phyloP scores from a whole-genome alignment of 495 filamentous ascomycete genomes.

The Sordaria brevicollis region DNA sequence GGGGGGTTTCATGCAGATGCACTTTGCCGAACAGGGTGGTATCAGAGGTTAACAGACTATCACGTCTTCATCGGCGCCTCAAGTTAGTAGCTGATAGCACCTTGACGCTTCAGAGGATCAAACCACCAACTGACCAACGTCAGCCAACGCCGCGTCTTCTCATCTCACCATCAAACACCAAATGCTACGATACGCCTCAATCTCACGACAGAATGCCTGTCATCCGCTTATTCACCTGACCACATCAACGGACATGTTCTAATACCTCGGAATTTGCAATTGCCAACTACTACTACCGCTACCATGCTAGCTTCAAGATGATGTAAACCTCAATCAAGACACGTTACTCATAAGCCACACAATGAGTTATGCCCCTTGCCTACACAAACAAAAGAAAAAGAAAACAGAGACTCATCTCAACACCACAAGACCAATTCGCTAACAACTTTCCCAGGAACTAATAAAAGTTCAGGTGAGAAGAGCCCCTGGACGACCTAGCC shows the following conservation, averaged over 20 bases:
- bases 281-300: neutral
- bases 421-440: too few relatives aligned
- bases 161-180: neutral
- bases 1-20: neutral
- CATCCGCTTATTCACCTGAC: neutral
- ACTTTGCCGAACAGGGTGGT: neutral
- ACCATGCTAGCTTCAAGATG: too few relatives aligned
- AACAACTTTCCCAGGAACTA: neutral
- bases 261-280: neutral
- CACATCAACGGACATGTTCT: neutral
- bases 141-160: neutral
- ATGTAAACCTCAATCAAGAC: too few relatives aligned
- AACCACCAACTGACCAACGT: neutral
- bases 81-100: neutral
- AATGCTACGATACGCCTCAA: neutral
- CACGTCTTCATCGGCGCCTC: too few relatives aligned
- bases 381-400: too few relatives aligned
- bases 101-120: neutral
- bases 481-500: neutral
- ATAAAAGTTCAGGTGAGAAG: neutral
- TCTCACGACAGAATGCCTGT: neutral
- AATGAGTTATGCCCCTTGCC: neutral
- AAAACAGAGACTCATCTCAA: too few relatives aligned
- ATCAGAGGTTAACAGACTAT: neutral
- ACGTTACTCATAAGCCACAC: neutral